Evolutionary conservation across 2,329 filamentous ascomycete genomes (phyloP).

Genomic region (Emergomyces pasteurianus): DNA sequence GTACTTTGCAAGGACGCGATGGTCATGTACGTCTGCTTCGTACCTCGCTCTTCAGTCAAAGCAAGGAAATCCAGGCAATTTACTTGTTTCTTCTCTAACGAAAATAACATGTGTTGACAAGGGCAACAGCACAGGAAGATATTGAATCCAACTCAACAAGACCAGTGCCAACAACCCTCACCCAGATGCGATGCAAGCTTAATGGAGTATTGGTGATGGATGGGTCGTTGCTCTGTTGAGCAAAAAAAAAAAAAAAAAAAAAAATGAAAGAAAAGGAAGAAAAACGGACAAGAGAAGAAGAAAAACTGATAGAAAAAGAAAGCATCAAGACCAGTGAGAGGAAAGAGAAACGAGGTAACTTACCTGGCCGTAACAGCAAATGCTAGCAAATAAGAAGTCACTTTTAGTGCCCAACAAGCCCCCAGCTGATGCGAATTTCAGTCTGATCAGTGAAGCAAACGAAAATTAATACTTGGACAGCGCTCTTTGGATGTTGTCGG

Average conservation of each 20-base stretch:
- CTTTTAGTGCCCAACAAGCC: slow-evolving; percentile 2
- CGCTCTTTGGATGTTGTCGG: neutral
- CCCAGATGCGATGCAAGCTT: neutral
- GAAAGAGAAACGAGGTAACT: neutral
- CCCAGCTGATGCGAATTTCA: neutral
- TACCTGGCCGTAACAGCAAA: neutral
- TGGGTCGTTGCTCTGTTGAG: neutral
- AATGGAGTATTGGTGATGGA: neutral
- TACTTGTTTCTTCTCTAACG: neutral
- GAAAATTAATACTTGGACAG: slow-evolving; percentile 1
- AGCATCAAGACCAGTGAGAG: neutral
- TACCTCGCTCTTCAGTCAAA: neutral
- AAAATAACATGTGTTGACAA: neutral
- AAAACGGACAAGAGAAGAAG: too few species aligned
- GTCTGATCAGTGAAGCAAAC: slow-evolving; percentile 2
- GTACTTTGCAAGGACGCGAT: neutral
- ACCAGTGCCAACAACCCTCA: neutral
- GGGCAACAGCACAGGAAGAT: neutral
- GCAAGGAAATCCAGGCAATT: neutral
- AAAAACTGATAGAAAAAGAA: neutral
- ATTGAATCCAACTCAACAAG: neutral
- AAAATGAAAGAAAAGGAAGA: too few species aligned
- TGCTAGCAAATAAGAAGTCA: neutral
- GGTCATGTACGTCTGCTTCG: neutral
- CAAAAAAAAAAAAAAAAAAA: neutral